These are phyloP conservation scores for Silene vulgaris DNA, from an alignment of 179 eudicot genomes.

Conservation along the genomic window DNA sequence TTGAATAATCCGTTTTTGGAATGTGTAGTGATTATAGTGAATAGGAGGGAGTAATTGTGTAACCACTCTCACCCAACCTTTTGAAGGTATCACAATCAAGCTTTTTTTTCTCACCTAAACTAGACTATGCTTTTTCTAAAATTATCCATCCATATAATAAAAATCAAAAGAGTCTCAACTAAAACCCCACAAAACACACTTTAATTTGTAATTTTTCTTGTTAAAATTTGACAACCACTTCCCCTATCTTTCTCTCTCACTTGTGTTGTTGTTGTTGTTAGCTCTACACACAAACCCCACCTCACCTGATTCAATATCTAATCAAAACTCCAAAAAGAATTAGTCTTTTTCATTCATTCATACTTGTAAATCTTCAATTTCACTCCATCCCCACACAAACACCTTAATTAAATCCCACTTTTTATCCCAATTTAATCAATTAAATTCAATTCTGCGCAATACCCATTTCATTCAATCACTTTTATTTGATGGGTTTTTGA, in stretches of 20 bases:
- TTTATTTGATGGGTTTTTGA: conserved; percentile 20
- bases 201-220: background rate
- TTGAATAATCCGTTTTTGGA: too few relatives aligned
- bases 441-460: conserved; percentile 8
- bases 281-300: conserved; percentile 21
- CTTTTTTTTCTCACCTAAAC: conserved; percentile 8
- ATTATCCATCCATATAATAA: background rate
- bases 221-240: background rate
- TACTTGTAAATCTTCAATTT: conserved; percentile 17
- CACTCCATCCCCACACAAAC: conserved; percentile 17
- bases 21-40: too few relatives aligned
- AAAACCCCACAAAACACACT: background rate
- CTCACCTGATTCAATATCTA: conserved; percentile 18
- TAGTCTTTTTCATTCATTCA: background rate
- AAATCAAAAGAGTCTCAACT: background rate
- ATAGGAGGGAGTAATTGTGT: conserved; percentile 23
- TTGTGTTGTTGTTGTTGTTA: conserved; percentile 19
- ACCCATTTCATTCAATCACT: conserved; percentile 9
- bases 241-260: conserved; percentile 12
- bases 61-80: conserved; percentile 29
- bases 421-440: background rate
- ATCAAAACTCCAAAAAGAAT: conserved; percentile 11
- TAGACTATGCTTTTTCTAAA: background rate
- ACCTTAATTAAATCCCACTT: background rate
- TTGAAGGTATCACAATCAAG: conserved; percentile 7